These are phyloP conservation scores for Alternaria sp. DNA, from an alignment of 2,329 filamentous ascomycete species.

Conservation along the genomic window DNA sequence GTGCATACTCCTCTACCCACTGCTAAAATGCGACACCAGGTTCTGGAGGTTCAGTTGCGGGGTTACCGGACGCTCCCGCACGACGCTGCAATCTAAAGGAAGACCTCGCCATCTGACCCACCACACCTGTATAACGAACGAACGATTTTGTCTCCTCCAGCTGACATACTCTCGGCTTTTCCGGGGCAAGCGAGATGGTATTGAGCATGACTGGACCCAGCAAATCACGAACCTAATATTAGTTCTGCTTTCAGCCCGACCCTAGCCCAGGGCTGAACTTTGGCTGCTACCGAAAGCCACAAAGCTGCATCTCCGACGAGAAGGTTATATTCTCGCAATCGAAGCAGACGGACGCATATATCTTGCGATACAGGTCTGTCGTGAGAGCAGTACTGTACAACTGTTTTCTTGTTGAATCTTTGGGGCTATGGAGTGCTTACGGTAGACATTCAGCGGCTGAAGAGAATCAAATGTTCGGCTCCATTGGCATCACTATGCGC, in stretches of 20 bases:
- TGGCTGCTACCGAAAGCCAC: background rate
- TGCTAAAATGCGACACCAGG: background rate
- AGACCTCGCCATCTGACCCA: slow-evolving; percentile 9
- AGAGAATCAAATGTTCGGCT: slow-evolving; percentile 10
- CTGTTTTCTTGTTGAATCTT: background rate
- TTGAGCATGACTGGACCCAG: slow-evolving; percentile 14
- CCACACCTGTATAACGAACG: slow-evolving; percentile 1
- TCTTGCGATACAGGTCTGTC: background rate
- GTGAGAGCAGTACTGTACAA: background rate
- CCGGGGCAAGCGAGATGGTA: slow-evolving; percentile 11
- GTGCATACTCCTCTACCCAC: background rate
- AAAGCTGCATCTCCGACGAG: background rate
- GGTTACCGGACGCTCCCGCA: slow-evolving; percentile 2
- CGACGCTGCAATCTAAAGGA: background rate
- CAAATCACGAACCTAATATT: slow-evolving; percentile 21
- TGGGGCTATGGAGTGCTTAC: slow-evolving; percentile 5
- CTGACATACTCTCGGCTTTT: slow-evolving; percentile 14
- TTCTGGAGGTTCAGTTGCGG: background rate
- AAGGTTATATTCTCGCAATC: background rate
- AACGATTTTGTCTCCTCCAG: slow-evolving; percentile 3
- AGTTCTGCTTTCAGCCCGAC: slow-evolving; percentile 23
- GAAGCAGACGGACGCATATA: background rate
- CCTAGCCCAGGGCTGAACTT: slow-evolving; percentile 16
- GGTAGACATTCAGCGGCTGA: slow-evolving; percentile 4
- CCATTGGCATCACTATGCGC: slow-evolving; percentile 6